Percentiles rank a stretch among this genome's conserved stretches.
phyloP scores from a whole-genome alignment of 2,329 filamentous ascomycete genomes.

The Fusarium concolor region DNA sequence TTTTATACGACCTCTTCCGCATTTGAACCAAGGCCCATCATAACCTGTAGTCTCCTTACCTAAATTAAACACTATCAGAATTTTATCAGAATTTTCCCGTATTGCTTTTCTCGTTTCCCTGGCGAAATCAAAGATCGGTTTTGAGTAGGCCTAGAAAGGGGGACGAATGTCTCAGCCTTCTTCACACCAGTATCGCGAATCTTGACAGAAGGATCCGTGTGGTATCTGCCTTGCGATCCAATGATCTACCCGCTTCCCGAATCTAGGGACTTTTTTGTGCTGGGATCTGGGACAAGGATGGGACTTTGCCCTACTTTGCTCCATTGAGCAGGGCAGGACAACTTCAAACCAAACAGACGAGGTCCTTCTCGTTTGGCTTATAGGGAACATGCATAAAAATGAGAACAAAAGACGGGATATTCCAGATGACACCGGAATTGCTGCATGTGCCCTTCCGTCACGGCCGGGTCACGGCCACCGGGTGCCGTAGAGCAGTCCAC shows the following conservation, averaged over 20 bases:
- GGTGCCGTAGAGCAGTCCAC: slow-evolving; percentile 21
- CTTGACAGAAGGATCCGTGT: slow-evolving; percentile 7
- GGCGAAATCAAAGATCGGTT: slow-evolving; percentile 6
- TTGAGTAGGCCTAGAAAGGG: neutral
- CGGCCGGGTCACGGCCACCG: slow-evolving; percentile 19
- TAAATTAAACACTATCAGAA: neutral
- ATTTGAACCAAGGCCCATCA: slow-evolving; percentile 2
- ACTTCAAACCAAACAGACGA: neutral
- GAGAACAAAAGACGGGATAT: slow-evolving; percentile 3
- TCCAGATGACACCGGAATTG: slow-evolving; percentile 1
- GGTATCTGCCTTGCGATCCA: neutral
- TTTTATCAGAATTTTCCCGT: neutral
- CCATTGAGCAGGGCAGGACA: slow-evolving; percentile 1
- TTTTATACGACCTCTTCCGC: slow-evolving; percentile 21
- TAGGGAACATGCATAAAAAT: slow-evolving; percentile 9
- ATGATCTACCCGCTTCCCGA: slow-evolving; percentile 38
- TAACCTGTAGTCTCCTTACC: slow-evolving; percentile 15
- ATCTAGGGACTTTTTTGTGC: slow-evolving; percentile 14
- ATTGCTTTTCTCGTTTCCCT: slow-evolving; percentile 20
- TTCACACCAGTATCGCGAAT: slow-evolving; percentile 10
- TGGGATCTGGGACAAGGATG: slow-evolving; percentile 22
- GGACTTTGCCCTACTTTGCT: slow-evolving; percentile 6
- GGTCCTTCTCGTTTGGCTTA: slow-evolving; percentile 1
- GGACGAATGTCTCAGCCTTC: slow-evolving; percentile 25
- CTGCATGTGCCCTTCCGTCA: slow-evolving; percentile 9